Base-by-base conservation (phyloP, 2,329 filamentous ascomycete genomes). In the Knufia fluminis region DNA sequence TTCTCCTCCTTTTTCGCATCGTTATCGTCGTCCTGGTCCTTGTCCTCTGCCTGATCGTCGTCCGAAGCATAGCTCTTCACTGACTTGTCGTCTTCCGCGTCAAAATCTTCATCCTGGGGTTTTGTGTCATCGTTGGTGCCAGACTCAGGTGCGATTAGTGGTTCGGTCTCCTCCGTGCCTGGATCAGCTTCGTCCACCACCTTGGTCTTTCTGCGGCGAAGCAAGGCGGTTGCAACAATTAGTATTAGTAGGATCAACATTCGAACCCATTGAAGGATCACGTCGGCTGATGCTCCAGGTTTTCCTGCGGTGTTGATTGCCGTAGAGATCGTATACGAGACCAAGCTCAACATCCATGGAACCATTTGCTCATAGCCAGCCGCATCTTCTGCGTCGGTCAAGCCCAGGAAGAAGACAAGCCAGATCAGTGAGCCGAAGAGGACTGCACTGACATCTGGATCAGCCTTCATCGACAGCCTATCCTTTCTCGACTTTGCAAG, bases 1-100 rank as follows among this genome's bases (percentile, higher is more conserved):
- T 38, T 49, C 16, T 51, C 42, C 26, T 84, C 78, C 84, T 78
- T 61, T 83, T 75, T n/a, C 89, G 72, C 2, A 82, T 78, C 64
- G 49, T 68, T 64, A 54, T 71, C 71, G 78, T 82, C 54, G 67
- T 76, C 64, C 75, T 80, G 62, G 69, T 77, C 43, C 67, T 76
- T 61, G 72, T 71, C 60, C 77, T 69, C 42, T 16, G 35, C 33
- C 8, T 38, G 19, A 19, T 69, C 42, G 8, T 48, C 45, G 16
- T 38, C 35, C 10, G 35, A 48, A 31, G 26, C 17, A 31, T 22
- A 23, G 20, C 33, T 39, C 10, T 39, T 40, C 3, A 40, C 22
- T 3, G 33, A 39, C 14, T 48, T 40, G 65, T 71, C 51, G 67
- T 74, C 61, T 66, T 78, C 63, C 65, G 71, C 51, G 67, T 74